Base-by-base conservation (phyloP, 2,329 filamentous ascomycete genomes). In the Paecilomyces sp. region DNA sequence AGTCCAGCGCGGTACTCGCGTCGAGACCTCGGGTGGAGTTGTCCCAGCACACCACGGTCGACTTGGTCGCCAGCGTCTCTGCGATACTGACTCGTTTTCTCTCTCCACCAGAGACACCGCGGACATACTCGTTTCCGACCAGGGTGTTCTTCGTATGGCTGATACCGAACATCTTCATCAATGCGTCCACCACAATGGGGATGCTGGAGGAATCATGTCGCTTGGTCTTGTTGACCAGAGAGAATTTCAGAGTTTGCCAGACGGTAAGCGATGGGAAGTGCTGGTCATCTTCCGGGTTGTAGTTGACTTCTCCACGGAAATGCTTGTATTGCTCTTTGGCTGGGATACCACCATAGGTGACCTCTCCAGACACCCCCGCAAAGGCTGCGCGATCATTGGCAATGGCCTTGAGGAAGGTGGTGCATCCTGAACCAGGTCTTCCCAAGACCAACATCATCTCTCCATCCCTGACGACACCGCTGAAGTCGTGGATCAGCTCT, bases 21-120 rank as follows among this genome's bases (percentile, higher is more conserved):
- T 94, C 90, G 0, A 93, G 78, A n/a, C 90, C 90, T 55, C 90
- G 81, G 0, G 89, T 93, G 0, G 85, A 88, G 71, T 93, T 93
- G 66, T 93, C 90, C 88, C 88, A 92, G 63, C 86, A 88, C 34
- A 89, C 85, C 1, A 92, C 86, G 0, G 87, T 86, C 0, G 86
- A 86, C 71, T 89, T 88, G 6, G 88, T 88, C 3, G 88, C 87
- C 24, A 93, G 75, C 0, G 88, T 90, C 73, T 93, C 90, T 1
- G 88, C 88, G 63, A 93, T 91, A 24, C 86, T 88, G 8, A 91
- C 89, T 68, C 90, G 87, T 72, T 92, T 93, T 41, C 90, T 79
- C 75, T 94, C 90, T 60, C 90, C 90, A 66, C 90, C 90, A 54
- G 87, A 90, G 0, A 93, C 87, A 71, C 90, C 90, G 54, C 88